Conservation (phyloP, 192 early-diverging fungal species). For the Coemansia sp. region DNA sequence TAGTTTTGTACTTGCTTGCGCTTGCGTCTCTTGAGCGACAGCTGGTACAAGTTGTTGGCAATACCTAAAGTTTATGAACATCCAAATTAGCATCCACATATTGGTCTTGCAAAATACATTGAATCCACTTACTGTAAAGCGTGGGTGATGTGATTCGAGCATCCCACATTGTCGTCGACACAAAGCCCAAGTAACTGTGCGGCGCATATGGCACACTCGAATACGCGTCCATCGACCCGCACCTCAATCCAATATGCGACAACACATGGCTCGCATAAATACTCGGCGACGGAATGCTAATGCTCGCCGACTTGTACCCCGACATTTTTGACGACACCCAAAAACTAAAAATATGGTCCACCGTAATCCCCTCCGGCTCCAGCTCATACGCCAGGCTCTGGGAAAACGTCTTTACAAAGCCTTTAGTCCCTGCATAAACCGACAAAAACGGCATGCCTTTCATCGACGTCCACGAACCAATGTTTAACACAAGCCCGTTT, state of each 20-base stretch:
- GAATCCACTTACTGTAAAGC: constrained; percentile 39
- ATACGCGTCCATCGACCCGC: constrained; percentile 53
- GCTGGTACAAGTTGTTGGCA: constrained; percentile 49
- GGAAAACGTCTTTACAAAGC: constrained; percentile 88
- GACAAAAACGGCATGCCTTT: constrained; percentile 83
- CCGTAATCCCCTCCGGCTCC: constrained; percentile 68
- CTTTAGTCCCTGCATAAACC: constrained; percentile 90
- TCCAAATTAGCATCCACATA: neutral
- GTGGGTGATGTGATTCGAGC: constrained; percentile 36
- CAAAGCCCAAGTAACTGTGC: constrained; percentile 48
- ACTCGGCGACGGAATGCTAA: constrained; percentile 73
- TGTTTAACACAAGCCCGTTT: constrained; percentile 84
- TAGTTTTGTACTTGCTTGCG: neutral
- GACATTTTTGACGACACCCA: constrained; percentile 95
- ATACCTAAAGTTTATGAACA: constrained; percentile 25
- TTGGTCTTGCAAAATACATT: neutral
- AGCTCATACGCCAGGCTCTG: constrained; percentile 84
- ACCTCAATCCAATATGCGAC: constrained; percentile 64
- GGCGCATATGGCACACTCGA: constrained; percentile 45
- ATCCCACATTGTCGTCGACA: constrained; percentile 41
- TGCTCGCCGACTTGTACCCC: constrained; percentile 79
- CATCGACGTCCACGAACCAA: constrained; percentile 85
- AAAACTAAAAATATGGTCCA: constrained; percentile 88
- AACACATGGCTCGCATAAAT: constrained; percentile 76
- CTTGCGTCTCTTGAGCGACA: constrained; percentile 29